Conservation (phyloP, 129 eudicot species). For the Flaveria robusta region DNA sequence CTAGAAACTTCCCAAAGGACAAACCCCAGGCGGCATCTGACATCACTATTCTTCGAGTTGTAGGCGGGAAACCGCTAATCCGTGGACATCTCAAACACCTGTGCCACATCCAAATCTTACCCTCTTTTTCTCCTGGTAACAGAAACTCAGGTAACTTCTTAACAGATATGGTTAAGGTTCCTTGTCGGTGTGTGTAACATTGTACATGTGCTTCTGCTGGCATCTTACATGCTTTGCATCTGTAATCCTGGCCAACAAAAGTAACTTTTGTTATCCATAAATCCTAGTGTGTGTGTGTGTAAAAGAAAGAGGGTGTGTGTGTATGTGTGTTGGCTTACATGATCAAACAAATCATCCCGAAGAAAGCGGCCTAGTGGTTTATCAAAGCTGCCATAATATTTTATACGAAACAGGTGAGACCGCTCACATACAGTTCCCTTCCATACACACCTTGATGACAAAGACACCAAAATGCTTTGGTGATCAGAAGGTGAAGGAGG, state of each 20-base stretch:
- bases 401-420: slow-evolving; percentile 90
- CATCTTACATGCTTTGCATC: slow-evolving; percentile 86
- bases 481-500: slow-evolving; percentile 92
- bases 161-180: slow-evolving; percentile 93
- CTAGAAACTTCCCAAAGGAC: slow-evolving; percentile 96
- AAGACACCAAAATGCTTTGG: slow-evolving; percentile 93
- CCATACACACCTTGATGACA: slow-evolving; percentile 96
- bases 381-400: slow-evolving; percentile 87
- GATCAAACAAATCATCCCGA: slow-evolving; percentile 88
- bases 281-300: neutral
- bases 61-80: slow-evolving; percentile 84
- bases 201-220: slow-evolving; percentile 98
- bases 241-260: slow-evolving; percentile 60
- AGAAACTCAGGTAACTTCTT: slow-evolving; percentile 83
- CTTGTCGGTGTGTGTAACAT: slow-evolving; percentile 97
- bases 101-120: slow-evolving; percentile 99
- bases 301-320: slow-evolving; percentile 6
- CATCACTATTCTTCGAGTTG: slow-evolving; percentile 91
- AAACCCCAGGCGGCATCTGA: slow-evolving; percentile 99
- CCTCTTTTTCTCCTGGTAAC: slow-evolving; percentile 86
- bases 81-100: slow-evolving; percentile 95
- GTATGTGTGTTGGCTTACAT: slow-evolving; percentile 43
- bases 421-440: slow-evolving; percentile 99
- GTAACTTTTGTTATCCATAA: slow-evolving; percentile 11
- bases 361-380: slow-evolving; percentile 96